These are phyloP conservation scores for Corymbia calophylla DNA, from an alignment of 441 rosid species.

Conservation along the genomic window DNA sequence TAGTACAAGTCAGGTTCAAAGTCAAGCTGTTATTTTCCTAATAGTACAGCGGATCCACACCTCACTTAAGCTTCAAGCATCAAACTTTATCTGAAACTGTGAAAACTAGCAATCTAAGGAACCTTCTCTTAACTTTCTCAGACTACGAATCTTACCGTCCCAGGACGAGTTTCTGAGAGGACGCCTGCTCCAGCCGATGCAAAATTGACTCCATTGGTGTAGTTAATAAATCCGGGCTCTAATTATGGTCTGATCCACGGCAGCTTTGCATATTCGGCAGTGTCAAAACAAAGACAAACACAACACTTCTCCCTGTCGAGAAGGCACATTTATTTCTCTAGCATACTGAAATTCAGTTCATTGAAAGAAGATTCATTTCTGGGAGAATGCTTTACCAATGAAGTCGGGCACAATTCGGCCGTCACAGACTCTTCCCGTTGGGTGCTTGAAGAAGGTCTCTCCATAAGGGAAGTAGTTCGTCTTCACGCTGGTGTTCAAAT, in stretches of 20 bases:
- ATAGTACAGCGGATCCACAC: background rate
- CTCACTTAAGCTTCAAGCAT: background rate
- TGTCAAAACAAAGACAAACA: background rate
- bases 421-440: constrained; percentile 35
- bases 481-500: background rate
- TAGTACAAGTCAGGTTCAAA: background rate
- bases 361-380: background rate
- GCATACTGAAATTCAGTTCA: background rate
- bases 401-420: constrained; percentile 34
- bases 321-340: background rate
- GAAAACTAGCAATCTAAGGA: background rate
- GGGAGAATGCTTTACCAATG: constrained; percentile 17
- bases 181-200: constrained; percentile 30
- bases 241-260: constrained; percentile 18
- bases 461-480: constrained; percentile 33
- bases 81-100: background rate
- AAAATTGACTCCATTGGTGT: constrained; percentile 29
- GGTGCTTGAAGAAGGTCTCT: constrained; percentile 7
- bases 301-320: background rate
- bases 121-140: background rate
- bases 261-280: constrained; percentile 10
- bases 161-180: constrained; percentile 4
- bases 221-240: constrained; percentile 18
- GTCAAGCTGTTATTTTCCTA: background rate
- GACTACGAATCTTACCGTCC: background rate